phyloP scores from a whole-genome alignment of 371 early-diverging fungal genomes.

The Syncephalastrum contaminatum region DNA sequence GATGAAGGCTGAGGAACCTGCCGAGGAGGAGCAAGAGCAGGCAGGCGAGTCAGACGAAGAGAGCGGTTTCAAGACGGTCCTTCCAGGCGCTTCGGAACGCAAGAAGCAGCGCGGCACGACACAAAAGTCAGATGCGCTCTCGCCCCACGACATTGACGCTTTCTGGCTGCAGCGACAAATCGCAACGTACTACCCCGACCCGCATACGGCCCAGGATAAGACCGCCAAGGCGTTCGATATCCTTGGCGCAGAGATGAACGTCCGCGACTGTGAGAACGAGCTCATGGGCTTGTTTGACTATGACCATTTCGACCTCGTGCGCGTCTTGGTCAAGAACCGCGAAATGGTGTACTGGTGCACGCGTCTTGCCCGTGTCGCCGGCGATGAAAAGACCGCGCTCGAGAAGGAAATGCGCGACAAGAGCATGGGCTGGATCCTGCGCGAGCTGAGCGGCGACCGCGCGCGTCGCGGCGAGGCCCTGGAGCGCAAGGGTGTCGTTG shows the following conservation, averaged over 20 bases:
- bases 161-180: constrained; percentile 96
- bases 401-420: constrained; percentile 69
- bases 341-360: constrained; percentile 93
- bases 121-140: constrained; percentile 35
- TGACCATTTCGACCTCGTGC: constrained; percentile 92
- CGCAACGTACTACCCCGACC: constrained; percentile 78
- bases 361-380: constrained; percentile 73
- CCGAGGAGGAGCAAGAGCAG: constrained; percentile 24
- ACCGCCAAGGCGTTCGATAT: constrained; percentile 75
- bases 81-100: constrained; percentile 46
- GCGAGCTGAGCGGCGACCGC: constrained; percentile 63
- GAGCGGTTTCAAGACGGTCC: constrained; percentile 54
- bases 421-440: constrained; percentile 73
- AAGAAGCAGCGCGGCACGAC: constrained; percentile 23
- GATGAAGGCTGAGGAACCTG: constrained; percentile 5
- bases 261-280: constrained; percentile 92
- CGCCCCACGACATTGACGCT: constrained; percentile 90
- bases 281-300: constrained; percentile 92
- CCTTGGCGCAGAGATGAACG: constrained; percentile 64
- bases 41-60: constrained; percentile 43
- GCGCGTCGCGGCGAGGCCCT: constrained; percentile 71
- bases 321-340: constrained; percentile 81
- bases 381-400: constrained; percentile 53
- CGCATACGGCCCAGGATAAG: constrained; percentile 85
- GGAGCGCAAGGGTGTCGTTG: constrained; percentile 70